Evolutionary conservation across 345 rosid genomes (phyloP).

Genomic region (Eucalyptus sp.): DNA sequence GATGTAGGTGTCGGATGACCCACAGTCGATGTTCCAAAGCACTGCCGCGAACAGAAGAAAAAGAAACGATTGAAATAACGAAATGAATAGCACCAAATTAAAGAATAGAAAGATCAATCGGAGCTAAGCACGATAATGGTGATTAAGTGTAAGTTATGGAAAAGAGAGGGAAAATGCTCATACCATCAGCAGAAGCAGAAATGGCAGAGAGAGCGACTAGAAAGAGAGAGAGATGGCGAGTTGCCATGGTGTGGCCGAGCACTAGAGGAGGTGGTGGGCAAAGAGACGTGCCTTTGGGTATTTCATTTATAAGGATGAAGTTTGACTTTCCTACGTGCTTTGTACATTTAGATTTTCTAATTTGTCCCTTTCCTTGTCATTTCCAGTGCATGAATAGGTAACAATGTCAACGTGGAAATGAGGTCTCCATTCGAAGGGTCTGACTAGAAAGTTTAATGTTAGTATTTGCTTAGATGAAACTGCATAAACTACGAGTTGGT

Average conservation of each 20-base stretch:
- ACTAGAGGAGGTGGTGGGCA: background rate
- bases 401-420: background rate
- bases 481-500: background rate
- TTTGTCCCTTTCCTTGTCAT: background rate
- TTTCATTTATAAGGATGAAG: background rate
- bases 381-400: background rate
- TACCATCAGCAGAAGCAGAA: constrained; percentile 5
- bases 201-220: background rate
- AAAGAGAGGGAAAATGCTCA: background rate
- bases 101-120: background rate
- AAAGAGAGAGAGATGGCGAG: background rate
- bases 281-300: background rate
- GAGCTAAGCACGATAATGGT: background rate
- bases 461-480: background rate
- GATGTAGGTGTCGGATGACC: background rate
- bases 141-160: background rate
- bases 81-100: background rate
- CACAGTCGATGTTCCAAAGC: constrained; percentile 15
- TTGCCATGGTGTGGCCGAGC: background rate
- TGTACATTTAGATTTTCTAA: background rate
- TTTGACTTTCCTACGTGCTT: background rate
- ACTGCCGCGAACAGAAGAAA: background rate
- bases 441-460: background rate
- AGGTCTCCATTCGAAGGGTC: background rate
- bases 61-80: background rate